A percentile compares a stretch with the other conserved stretches of the same genome.
phyloP scores from a whole-genome alignment of 306 rosid species.

The Canavalia gladiata region DNA sequence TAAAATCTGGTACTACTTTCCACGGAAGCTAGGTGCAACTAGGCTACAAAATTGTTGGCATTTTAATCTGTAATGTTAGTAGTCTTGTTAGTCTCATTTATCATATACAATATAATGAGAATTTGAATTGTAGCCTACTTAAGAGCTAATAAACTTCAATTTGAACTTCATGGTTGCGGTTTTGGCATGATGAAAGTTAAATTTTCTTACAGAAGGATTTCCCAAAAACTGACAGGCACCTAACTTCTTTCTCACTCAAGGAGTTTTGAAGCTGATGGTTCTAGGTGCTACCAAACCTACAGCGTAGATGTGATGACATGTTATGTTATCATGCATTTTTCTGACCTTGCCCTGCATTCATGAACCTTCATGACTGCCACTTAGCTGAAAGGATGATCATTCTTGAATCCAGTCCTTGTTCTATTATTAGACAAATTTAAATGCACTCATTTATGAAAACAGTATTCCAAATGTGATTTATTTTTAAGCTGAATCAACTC shows the following conservation, averaged over 20 bases:
- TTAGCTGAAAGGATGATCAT: neutral
- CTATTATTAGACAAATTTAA: neutral
- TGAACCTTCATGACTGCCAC: neutral
- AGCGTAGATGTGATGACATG: conserved; percentile 3
- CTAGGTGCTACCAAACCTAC: neutral
- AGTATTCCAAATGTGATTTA: conserved; percentile 25
- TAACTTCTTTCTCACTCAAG: neutral
- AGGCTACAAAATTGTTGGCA: conserved; percentile 2
- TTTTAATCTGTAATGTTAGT: neutral
- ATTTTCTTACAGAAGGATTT: conserved; percentile 14
- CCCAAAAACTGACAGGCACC: neutral
- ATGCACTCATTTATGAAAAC: conserved; percentile 7
- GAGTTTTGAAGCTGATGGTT: conserved; percentile 6
- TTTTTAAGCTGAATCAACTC: neutral
- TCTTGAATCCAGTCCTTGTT: neutral
- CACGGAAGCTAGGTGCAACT: conserved; percentile 3
- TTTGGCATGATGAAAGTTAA: neutral
- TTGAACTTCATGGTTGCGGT: neutral
- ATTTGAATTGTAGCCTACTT: neutral
- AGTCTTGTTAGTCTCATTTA: neutral
- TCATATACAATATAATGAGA: neutral
- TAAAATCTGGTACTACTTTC: neutral
- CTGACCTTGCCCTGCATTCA: conserved; percentile 14
- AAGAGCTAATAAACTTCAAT: neutral
- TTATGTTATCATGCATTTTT: neutral